Percentiles rank a stretch among this genome's conserved stretches.
These are phyloP conservation scores for Ogataea minuta DNA, from an alignment of 805 yeast genomes.

Conservation along the genomic window DNA sequence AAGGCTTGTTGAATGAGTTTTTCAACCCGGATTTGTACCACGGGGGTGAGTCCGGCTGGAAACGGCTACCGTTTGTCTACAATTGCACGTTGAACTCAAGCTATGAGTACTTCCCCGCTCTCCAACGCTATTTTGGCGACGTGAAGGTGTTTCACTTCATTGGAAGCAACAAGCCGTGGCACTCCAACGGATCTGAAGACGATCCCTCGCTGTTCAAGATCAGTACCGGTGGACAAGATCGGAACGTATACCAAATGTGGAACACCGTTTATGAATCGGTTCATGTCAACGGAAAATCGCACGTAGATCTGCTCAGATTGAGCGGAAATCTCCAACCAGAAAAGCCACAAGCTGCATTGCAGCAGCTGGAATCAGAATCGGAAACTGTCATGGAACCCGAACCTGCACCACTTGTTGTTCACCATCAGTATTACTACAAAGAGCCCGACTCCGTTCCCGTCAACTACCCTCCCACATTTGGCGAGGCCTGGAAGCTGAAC, in stretches of 20 bases:
- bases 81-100: constrained; percentile 63
- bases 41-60: constrained; percentile 47
- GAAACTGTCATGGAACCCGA: not conserved
- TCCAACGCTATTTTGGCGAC: constrained; percentile 28
- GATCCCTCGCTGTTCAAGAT: constrained; percentile 15
- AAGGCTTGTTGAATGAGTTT: constrained; percentile 79
- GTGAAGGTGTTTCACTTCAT: constrained; percentile 65
- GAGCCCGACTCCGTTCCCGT: constrained; percentile 28
- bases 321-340: constrained; percentile 25
- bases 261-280: constrained; percentile 28
- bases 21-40: constrained; percentile 39
- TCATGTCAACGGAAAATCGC: constrained; percentile 15
- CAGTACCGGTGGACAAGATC: constrained; percentile 11
- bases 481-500: constrained; percentile 34
- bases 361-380: not conserved
- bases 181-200: constrained; percentile 6
- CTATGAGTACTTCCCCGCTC: constrained; percentile 37
- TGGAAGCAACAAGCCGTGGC: constrained; percentile 55
- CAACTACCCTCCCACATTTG: constrained; percentile 22
- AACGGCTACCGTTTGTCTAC: constrained; percentile 71
- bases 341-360: constrained; percentile 9
- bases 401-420: constrained; percentile 2
- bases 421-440: constrained; percentile 22
- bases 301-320: constrained; percentile 20
- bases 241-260: constrained; percentile 30